A percentile compares a stretch with the other conserved stretches of the same genome.
Evolutionary conservation across 116 monocot genomes (phyloP).

Genomic region (Phalaenopsis hybrid): DNA sequence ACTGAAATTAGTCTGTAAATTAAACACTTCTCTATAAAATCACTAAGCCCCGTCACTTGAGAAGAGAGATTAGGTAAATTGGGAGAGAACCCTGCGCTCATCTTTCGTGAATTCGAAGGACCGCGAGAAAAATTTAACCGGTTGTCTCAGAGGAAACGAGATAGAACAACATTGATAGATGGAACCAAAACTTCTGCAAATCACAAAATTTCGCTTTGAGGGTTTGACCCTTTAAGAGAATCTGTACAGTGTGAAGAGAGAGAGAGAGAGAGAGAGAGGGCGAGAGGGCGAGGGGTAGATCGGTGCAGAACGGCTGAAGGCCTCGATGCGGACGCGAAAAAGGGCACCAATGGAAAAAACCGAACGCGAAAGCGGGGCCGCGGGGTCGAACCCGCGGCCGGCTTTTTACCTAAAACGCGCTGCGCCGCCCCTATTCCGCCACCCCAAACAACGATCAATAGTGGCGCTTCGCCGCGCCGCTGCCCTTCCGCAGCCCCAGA

Average conservation of each 20-base stretch:
- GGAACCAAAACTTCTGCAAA: constrained; percentile 12
- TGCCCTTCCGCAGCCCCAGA: too few species aligned
- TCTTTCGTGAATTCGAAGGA: constrained; percentile 4
- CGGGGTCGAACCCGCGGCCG: too few species aligned
- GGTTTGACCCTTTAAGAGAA: constrained; percentile 24
- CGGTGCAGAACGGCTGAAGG: too few species aligned
- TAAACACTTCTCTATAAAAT: not conserved
- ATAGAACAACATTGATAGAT: constrained; percentile 15
- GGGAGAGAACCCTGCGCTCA: constrained; percentile 7
- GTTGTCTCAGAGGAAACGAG: constrained; percentile 15
- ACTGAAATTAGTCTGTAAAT: constrained; percentile 17
- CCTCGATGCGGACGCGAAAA: too few species aligned
- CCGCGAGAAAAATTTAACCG: not conserved
- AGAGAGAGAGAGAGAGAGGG: too few species aligned
- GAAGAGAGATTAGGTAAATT: constrained; percentile 7
- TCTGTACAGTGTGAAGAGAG: not conserved
- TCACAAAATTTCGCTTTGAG: constrained; percentile 19
- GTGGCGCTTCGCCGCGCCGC: too few species aligned
- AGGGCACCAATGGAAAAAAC: too few species aligned
- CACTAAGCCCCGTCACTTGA: not conserved
- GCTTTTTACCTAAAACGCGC: too few species aligned
- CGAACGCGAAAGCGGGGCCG: too few species aligned
- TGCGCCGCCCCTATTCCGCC: too few species aligned
- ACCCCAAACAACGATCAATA: too few species aligned
- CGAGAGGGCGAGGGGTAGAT: not conserved